A percentile compares a stretch with the other conserved stretches of the same genome.
These are phyloP conservation scores for Eragrostis curvula DNA, from an alignment of 176 grass and related monocot genomes.

Conservation along the genomic window DNA sequence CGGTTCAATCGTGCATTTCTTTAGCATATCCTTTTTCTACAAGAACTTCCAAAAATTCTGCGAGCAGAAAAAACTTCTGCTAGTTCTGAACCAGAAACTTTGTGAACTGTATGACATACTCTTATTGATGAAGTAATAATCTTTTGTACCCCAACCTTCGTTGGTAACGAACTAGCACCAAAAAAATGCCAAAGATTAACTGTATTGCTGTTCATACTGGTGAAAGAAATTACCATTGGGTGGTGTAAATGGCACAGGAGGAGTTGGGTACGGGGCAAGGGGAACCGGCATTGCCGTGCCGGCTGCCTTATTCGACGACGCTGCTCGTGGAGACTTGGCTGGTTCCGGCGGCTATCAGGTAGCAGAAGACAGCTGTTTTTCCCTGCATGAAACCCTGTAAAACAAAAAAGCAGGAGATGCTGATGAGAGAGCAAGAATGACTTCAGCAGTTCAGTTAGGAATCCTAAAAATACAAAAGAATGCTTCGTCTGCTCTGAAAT, in stretches of 20 bases:
- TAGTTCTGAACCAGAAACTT: conserved; percentile 36
- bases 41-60: background rate
- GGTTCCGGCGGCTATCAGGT: conserved; percentile 17
- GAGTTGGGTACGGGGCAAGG: conserved; percentile 82
- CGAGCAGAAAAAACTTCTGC: conserved; percentile 10
- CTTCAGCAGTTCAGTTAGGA: background rate
- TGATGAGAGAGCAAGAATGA: conserved; percentile 18
- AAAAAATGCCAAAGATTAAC: background rate
- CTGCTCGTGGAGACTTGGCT: background rate
- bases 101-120: background rate
- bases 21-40: background rate
- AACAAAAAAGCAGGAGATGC: background rate
- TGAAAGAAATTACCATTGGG: conserved; percentile 69
- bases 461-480: background rate
- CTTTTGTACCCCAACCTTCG: background rate
- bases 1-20: background rate
- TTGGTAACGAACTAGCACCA: background rate
- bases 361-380: conserved; percentile 10
- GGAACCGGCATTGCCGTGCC: conserved; percentile 92
- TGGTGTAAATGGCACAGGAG: conserved; percentile 74
- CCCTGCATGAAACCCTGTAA: conserved; percentile 55
- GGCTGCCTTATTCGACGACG: conserved; percentile 46
- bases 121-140: background rate
- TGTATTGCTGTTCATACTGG: conserved; percentile 16
- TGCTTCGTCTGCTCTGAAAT: conserved; percentile 4